Evolutionary conservation across 1,284 basidiomycete species (phyloP).

Genomic region (Pterulicium gracile): DNA sequence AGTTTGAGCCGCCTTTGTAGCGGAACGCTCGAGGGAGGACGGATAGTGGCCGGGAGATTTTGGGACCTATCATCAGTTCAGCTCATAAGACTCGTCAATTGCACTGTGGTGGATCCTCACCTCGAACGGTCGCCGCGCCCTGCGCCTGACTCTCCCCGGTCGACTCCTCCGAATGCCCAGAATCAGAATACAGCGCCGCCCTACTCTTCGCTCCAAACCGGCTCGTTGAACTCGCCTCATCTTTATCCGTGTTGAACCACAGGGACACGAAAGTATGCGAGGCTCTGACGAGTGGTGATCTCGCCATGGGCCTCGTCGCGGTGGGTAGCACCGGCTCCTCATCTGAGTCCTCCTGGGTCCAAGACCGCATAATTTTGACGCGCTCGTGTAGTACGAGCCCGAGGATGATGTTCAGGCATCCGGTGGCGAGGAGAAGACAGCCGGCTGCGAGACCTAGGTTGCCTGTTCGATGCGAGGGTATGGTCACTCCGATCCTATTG

Average conservation of each 20-base stretch:
- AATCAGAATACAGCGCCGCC: background rate
- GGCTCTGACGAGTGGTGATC: background rate
- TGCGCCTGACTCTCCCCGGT: background rate
- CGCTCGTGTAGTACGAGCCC: background rate
- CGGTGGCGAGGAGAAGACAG: background rate
- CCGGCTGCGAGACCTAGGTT: background rate
- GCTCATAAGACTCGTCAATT: no score
- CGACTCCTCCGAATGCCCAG: constrained; percentile 1
- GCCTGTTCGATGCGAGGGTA: background rate
- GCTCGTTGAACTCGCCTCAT: background rate
- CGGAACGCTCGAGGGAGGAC: no score
- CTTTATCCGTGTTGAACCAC: background rate
- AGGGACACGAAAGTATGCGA: background rate
- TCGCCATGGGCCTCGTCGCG: background rate
- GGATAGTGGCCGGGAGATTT: no score
- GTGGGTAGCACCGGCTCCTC: no score
- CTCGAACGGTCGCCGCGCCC: no score
- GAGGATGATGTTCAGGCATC: background rate
- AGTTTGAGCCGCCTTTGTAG: no score
- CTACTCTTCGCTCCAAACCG: background rate
- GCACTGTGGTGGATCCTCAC: no score
- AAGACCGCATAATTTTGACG: background rate
- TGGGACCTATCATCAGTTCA: no score
- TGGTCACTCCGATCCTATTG: background rate
- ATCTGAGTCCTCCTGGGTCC: background rate